Evolutionary conservation across 805 yeast species (phyloP), one percentile per base, ranked within the genome.

Genomic region (Osmozyma mogii): DNA sequence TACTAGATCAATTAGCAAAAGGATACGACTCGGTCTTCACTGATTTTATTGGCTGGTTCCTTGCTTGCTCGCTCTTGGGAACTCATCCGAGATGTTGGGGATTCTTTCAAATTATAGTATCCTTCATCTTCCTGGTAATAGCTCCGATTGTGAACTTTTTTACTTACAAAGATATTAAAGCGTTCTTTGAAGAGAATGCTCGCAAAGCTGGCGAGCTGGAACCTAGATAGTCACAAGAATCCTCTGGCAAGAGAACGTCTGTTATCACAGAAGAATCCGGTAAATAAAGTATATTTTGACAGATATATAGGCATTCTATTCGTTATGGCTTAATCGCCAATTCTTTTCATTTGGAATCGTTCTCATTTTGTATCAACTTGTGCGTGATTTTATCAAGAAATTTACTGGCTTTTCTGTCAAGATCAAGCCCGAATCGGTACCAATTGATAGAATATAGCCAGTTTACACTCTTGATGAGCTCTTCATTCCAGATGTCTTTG

Each of bases 11-110:
- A 38, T 57, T 92, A 17, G 64, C 66, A 16, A 50, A 55, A 11
- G 96, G 96, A 1, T 68, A 76, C 31, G 78, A 80, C 34, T 75
- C 80, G 28, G 65, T 88, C 7, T 77, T 76, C 28, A 89, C 96
- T 0, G 98, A 92, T 53, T 57, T 72, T 11, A 70, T 87, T 22
- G 95, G 95, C 4, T 87, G 94, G 89, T 54, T 84, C 1, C 58
- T 92, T 23, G 75, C 77, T 43, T 62, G 77, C 25, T 61, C 78
- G 15, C 70, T 71, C 44, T 59, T 84, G 37, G 94, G 95, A 2
- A 61, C 75, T 27, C 64, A 76, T 32, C 94, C 94, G 6, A 60
- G 92, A 17, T 61, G 62, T 25, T 68, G 72, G 53, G 71, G 77
- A 42, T 32, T 74, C 2, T 38, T 78, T 1, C 70, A 64, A 42